Conservation (phyloP, 176 grass and related monocot genomes). For the Hsuehochloa calcarea region DNA sequence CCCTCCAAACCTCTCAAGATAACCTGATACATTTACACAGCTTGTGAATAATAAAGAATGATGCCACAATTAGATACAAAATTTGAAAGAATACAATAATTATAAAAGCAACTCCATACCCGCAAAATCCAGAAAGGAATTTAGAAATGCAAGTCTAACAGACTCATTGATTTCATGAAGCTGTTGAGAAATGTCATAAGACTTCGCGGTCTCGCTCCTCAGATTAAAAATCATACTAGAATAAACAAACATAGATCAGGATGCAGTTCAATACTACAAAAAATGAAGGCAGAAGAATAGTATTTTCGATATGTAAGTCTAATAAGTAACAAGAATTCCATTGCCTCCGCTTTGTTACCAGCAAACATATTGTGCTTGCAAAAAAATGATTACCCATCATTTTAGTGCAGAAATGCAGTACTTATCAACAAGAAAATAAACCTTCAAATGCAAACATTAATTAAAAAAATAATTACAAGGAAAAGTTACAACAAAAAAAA, state of each 20-base stretch:
- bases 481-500: background rate
- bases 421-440: constrained; percentile 16
- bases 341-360: background rate
- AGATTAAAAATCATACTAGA: constrained; percentile 88
- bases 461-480: background rate
- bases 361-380: background rate
- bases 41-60: constrained; percentile 14
- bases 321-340: background rate
- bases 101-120: constrained; percentile 52
- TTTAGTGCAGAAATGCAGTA: background rate
- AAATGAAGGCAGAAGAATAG: background rate
- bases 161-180: constrained; percentile 98
- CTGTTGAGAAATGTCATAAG: constrained; percentile 68
- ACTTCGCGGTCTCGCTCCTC: constrained; percentile 78
- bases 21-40: constrained; percentile 65
- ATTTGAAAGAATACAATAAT: background rate
- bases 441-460: constrained; percentile 12
- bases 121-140: constrained; percentile 94
- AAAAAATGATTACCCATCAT: background rate
- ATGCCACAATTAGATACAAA: constrained; percentile 12
- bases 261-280: background rate
- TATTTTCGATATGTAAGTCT: background rate
- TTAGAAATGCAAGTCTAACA: constrained; percentile 96
- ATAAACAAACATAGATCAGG: constrained; percentile 41
- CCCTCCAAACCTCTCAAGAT: constrained; percentile 74